A percentile compares a stretch with the other conserved stretches of the same genome.
Evolutionary conservation across 768 basidiomycete genomes (phyloP).

Genomic region (Termitomyces sp.): DNA sequence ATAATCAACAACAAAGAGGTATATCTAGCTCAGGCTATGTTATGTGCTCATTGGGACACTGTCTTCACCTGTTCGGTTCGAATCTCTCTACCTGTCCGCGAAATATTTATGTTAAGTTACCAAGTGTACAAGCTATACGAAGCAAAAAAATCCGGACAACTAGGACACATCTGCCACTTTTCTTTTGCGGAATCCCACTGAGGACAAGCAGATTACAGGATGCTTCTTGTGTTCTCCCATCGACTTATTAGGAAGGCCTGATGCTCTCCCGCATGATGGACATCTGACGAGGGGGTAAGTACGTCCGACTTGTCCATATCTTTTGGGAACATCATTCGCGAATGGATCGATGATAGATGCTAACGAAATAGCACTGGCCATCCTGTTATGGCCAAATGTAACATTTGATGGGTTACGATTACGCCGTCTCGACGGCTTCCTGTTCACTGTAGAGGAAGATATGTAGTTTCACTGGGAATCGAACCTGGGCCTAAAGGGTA

Average conservation of each 20-base stretch:
- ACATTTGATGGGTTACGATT: conserved; percentile 29
- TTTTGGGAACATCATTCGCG: conserved; percentile 3
- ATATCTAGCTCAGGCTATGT: too few relatives aligned
- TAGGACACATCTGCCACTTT: not conserved
- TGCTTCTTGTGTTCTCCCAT: not conserved
- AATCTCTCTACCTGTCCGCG: too few relatives aligned
- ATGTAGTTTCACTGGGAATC: conserved; percentile 13
- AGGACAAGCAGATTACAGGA: not conserved
- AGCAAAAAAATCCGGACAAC: not conserved
- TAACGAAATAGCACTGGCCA: conserved; percentile 22
- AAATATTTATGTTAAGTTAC: too few relatives aligned
- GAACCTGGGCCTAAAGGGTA: conserved; percentile 12
- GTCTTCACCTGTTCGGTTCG: too few relatives aligned
- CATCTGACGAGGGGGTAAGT: conserved; percentile 11
- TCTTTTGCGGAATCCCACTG: not conserved
- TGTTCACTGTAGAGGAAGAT: conserved; percentile 2
- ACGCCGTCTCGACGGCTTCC: conserved; percentile 21
- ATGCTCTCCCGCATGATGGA: not conserved
- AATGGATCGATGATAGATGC: conserved; percentile 25
- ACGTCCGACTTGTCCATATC: conserved; percentile 10
- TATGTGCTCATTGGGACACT: too few relatives aligned
- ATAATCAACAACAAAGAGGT: too few relatives aligned
- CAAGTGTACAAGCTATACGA: too few relatives aligned
- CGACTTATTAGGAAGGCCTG: too few relatives aligned
- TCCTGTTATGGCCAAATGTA: conserved; percentile 24